phyloP scores from a whole-genome alignment of 73 alveolate species.

The Tetrahymena malaccensis region DNA sequence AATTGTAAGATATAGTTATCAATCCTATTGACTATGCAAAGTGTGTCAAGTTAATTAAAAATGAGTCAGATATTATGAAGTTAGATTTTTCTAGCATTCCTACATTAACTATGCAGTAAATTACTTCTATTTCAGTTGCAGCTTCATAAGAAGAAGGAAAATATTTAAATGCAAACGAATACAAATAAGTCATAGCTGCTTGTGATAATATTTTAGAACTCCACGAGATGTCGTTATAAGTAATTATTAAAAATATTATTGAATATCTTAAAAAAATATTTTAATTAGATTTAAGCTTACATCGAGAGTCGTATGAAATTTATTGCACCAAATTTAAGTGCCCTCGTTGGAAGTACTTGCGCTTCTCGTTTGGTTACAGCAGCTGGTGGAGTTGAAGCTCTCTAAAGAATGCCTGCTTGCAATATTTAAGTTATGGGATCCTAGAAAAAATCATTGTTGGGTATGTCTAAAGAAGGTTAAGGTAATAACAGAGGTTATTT shows the following conservation, averaged over 20 bases:
- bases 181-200: slow-evolving; percentile 40
- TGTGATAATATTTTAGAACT: slow-evolving; percentile 57
- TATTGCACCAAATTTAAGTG: slow-evolving; percentile 87
- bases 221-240: slow-evolving; percentile 24
- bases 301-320: slow-evolving; percentile 74
- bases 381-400: slow-evolving; percentile 91
- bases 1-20: slow-evolving; percentile 74
- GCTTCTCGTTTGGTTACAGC: slow-evolving; percentile 88
- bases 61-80: slow-evolving; percentile 50
- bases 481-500: slow-evolving; percentile 74
- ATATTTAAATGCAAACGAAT: slow-evolving; percentile 38
- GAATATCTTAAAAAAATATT: slow-evolving; percentile 19
- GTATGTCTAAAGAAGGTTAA: slow-evolving; percentile 74
- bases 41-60: slow-evolving; percentile 67
- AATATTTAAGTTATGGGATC: slow-evolving; percentile 88
- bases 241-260: not conserved
- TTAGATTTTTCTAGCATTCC: slow-evolving; percentile 48
- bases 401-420: slow-evolving; percentile 89
- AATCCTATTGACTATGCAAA: slow-evolving; percentile 80
- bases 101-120: slow-evolving; percentile 62
- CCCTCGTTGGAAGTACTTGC: slow-evolving; percentile 75
- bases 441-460: slow-evolving; percentile 64
- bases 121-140: slow-evolving; percentile 77
- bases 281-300: slow-evolving; percentile 37
- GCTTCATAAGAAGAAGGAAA: slow-evolving; percentile 55